These are phyloP conservation scores for Juglanconis juglandina DNA, from an alignment of 2,329 filamentous ascomycete genomes.

Conservation along the genomic window DNA sequence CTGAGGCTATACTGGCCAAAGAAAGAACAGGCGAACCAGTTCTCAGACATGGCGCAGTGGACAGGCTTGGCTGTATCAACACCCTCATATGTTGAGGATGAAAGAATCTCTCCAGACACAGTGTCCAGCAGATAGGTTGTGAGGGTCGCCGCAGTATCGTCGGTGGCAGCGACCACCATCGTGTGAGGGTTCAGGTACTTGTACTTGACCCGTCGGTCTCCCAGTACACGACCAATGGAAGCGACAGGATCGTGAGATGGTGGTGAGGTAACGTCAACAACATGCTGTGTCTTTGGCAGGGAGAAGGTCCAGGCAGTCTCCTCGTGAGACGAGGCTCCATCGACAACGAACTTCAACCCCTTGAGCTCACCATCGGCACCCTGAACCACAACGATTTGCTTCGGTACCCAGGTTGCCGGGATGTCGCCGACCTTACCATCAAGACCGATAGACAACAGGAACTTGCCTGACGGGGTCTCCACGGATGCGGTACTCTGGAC, in stretches of 20 bases:
- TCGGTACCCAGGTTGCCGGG: conserved; percentile 43
- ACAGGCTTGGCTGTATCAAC: conserved; percentile 74
- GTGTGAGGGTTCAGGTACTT: conserved; percentile 94
- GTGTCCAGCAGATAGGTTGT: conserved; percentile 81
- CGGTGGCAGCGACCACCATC: conserved; percentile 68
- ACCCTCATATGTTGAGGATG: conserved; percentile 66
- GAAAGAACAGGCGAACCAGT: conserved; percentile 91
- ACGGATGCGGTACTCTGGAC: conserved; percentile 50
- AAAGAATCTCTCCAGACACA: conserved; percentile 76
- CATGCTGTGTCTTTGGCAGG: conserved; percentile 61
- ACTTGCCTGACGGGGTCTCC: conserved; percentile 49
- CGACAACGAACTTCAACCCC: conserved; percentile 50
- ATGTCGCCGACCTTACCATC: conserved; percentile 48
- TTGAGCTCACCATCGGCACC: conserved; percentile 47
- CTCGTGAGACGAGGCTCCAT: conserved; percentile 39
- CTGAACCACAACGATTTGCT: conserved; percentile 53
- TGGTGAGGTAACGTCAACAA: conserved; percentile 65
- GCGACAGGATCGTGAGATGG: conserved; percentile 81
- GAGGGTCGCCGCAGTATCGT: conserved; percentile 56
- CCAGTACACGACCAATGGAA: conserved; percentile 90
- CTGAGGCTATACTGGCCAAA: conserved; percentile 58
- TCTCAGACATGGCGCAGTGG: conserved; percentile 79
- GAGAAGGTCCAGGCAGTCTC: conserved; percentile 70
- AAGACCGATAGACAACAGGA: conserved; percentile 50
- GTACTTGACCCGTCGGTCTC: conserved; percentile 89